Evolutionary conservation across 306 rosid genomes (phyloP).

Genomic region (Astragalus glycyphyllos): DNA sequence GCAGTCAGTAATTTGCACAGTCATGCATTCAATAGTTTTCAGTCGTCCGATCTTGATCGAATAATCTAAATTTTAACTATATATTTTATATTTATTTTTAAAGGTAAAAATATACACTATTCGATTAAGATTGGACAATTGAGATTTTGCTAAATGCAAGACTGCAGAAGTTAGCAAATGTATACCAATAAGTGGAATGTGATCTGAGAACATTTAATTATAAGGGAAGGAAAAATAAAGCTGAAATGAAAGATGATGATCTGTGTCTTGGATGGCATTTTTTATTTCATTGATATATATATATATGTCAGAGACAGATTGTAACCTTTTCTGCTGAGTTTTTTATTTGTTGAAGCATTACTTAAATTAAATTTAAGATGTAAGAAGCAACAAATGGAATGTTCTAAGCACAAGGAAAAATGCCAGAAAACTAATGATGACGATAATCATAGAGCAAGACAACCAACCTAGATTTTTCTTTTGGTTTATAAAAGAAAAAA

Average conservation of each 20-base stretch:
- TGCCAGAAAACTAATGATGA: conserved; percentile 33
- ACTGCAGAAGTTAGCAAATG: too few species aligned
- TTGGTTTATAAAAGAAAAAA: not conserved
- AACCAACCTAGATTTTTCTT: not conserved
- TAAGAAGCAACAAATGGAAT: conserved; percentile 44
- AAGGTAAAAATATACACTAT: too few species aligned
- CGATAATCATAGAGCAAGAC: conserved; percentile 27
- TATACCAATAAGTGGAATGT: conserved; percentile 31
- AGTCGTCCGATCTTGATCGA: too few species aligned
- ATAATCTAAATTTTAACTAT: too few species aligned
- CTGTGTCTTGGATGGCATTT: conserved; percentile 20
- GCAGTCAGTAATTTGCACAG: too few species aligned
- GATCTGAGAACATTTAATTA: conserved; percentile 34
- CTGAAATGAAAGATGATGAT: conserved; percentile 34
- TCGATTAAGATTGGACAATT: too few species aligned
- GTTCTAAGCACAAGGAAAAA: conserved; percentile 36
- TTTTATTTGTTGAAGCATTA: conserved; percentile 15
- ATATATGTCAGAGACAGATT: conserved; percentile 36
- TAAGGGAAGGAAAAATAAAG: conserved; percentile 31
- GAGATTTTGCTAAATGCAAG: too few species aligned
- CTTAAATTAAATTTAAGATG: conserved; percentile 20
- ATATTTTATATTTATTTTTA: too few species aligned
- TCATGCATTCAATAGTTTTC: too few species aligned
- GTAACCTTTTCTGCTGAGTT: conserved; percentile 11
- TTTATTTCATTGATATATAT: conserved; percentile 1